Conservation (phyloP, 225 moss, liverwort and hornwort species). For the Anthoceros angustus region DNA sequence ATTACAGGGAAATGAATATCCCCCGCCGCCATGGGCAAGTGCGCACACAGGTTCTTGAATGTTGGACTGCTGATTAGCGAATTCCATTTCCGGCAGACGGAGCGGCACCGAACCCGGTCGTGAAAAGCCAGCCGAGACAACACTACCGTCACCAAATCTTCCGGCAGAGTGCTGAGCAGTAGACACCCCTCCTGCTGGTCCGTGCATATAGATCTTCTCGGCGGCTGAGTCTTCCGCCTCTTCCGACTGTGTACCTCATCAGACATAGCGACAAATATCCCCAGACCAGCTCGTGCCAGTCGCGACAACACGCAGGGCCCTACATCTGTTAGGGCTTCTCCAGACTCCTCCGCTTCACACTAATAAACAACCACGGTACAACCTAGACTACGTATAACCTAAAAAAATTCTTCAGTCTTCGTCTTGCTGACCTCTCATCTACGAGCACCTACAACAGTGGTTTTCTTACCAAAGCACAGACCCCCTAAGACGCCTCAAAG, state of each 20-base stretch:
- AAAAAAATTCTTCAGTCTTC: too few species aligned
- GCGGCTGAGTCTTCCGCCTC: conserved; percentile 5
- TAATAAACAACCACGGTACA: too few species aligned
- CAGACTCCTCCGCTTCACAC: too few species aligned
- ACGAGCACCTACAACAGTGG: too few species aligned
- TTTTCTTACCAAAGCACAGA: background rate
- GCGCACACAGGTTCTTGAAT: conserved; percentile 25
- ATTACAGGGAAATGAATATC: conserved; percentile 29
- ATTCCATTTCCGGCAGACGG: conserved; percentile 36
- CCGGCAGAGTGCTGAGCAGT: conserved; percentile 20
- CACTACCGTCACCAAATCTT: conserved; percentile 32
- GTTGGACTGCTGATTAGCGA: conserved; percentile 21
- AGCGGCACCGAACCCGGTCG: conserved; percentile 22
- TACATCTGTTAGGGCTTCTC: too few species aligned
- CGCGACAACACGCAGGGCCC: too few species aligned
- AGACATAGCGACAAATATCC: background rate
- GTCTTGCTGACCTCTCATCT: too few species aligned
- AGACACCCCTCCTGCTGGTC: conserved; percentile 11
- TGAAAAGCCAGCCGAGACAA: conserved; percentile 25
- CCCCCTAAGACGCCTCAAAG: background rate
- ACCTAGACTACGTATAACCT: too few species aligned
- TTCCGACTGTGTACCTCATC: background rate
- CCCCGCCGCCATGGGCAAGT: conserved; percentile 16
- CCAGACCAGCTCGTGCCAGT: too few species aligned
- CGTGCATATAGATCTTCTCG: conserved; percentile 18